Evolutionary conservation across 805 yeast species (phyloP).

Genomic region (Candida caryicola): DNA sequence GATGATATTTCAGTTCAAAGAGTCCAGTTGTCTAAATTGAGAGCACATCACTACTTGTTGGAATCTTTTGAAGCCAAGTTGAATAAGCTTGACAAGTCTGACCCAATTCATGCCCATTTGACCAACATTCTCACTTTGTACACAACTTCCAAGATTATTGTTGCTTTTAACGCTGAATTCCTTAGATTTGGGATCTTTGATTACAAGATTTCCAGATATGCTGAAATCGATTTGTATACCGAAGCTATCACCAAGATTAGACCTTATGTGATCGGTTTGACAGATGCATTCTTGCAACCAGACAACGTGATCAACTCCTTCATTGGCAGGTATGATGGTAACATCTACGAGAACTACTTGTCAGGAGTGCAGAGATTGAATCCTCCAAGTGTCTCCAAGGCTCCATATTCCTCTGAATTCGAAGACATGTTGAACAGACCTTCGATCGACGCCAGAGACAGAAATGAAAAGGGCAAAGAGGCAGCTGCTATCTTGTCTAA

Average conservation of each 20-base stretch:
- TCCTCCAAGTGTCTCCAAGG: constrained; percentile 53
- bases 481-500: constrained; percentile 23
- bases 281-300: constrained; percentile 80
- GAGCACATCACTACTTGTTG: constrained; percentile 43
- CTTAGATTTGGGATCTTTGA: constrained; percentile 35
- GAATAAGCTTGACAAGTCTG: constrained; percentile 10
- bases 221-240: constrained; percentile 28
- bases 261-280: constrained; percentile 43
- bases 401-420: constrained; percentile 51
- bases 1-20: constrained; percentile 37
- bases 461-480: constrained; percentile 30
- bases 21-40: constrained; percentile 41
- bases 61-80: constrained; percentile 21
- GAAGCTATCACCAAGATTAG: constrained; percentile 34
- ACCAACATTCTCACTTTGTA: constrained; percentile 32
- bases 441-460: constrained; percentile 31
- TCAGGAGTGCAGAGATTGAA: constrained; percentile 46
- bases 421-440: constrained; percentile 34
- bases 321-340: constrained; percentile 77
- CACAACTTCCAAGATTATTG: constrained; percentile 30
- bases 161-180: constrained; percentile 35
- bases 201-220: constrained; percentile 25
- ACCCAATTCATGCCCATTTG: constrained; percentile 25
- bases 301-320: constrained; percentile 82
- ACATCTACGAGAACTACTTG: constrained; percentile 78